Base-by-base conservation (phyloP, 441 rosid species). In the Brassica balearica region DNA sequence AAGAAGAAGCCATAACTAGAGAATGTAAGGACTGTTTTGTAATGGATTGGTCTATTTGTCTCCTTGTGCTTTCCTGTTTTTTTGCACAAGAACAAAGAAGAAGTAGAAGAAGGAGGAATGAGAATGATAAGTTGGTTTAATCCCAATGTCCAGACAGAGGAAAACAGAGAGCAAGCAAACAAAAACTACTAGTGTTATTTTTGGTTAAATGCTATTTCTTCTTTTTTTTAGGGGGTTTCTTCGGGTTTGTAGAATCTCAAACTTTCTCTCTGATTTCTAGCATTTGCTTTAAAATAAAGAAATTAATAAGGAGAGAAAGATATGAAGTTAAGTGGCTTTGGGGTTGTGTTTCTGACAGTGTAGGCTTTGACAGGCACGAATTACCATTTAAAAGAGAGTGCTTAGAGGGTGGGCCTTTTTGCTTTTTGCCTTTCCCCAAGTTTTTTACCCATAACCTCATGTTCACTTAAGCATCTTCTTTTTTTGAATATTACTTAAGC, bases 1-100 rank as follows among this genome's bases (percentile, higher is more conserved):
- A 67, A 12, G 91, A 81, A 80, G 86, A 84, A 79, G 74, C 79
- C 85, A 90, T 88, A 79, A 89, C 84, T 68, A 63, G 51, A 61
- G 71, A 75, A 80, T 71, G 77, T 75, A 65, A 59, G 76, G 72
- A 34, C 66, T 70, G 80, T 80, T 76, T 76, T 62, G 80, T 75
- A 71, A 60, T 71, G 66, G 73, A 65, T 65, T 32, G 46, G 8
- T 76, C 62, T 80, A 51, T 80, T 71, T 80, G 83, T 80, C 82
- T 65, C 72, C 22, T 79, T 62, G 74, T 79, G 82, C 53, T 72
- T 67, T 60, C 65, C 61, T 68, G 70, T 8, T 78, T 48, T 66
- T 41, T 62, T 55, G 62, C 19, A 64, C 68, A 74, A 69, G 29
- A 74, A 79, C 79, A 74, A 74, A 79, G 56, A 77, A 77, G 71